Conservation (phyloP, 768 basidiomycete genomes). For the Suillus spraguei region DNA sequence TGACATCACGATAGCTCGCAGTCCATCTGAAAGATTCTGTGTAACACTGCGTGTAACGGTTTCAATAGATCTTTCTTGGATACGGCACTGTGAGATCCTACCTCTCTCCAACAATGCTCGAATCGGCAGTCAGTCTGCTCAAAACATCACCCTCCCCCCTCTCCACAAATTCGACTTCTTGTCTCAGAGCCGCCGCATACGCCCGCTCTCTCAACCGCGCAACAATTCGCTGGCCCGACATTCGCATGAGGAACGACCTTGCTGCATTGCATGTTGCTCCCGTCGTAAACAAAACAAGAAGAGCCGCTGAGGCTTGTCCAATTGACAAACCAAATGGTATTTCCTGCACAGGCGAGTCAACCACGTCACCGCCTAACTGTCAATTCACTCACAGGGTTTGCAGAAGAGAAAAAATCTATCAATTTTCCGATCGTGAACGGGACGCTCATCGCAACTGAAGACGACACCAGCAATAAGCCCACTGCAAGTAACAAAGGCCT, state of each 20-base stretch:
- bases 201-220: conserved; percentile 81
- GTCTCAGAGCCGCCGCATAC: conserved; percentile 79
- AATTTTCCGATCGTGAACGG: conserved; percentile 93
- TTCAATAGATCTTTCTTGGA: conserved; percentile 5
- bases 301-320: conserved; percentile 73
- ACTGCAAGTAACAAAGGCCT: conserved; percentile 77
- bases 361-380: not conserved
- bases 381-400: conserved; percentile 54
- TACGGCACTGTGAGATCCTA: conserved; percentile 27
- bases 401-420: conserved; percentile 88
- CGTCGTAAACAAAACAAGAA: conserved; percentile 79
- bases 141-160: conserved; percentile 92
- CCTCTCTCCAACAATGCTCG: conserved; percentile 94
- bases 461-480: conserved; percentile 82
- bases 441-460: conserved; percentile 88
- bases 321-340: conserved; percentile 81
- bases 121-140: conserved; percentile 88
- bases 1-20: conserved; percentile 88
- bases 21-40: conserved; percentile 78
- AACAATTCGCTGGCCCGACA: conserved; percentile 90
- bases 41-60: conserved; percentile 54
- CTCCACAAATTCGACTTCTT: conserved; percentile 94
- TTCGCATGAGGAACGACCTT: conserved; percentile 81
- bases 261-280: conserved; percentile 88
- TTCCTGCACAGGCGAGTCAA: conserved; percentile 43